These are phyloP conservation scores for Teratosphaeria epicoccoides DNA, from an alignment of 2,329 filamentous ascomycete species.

Conservation along the genomic window DNA sequence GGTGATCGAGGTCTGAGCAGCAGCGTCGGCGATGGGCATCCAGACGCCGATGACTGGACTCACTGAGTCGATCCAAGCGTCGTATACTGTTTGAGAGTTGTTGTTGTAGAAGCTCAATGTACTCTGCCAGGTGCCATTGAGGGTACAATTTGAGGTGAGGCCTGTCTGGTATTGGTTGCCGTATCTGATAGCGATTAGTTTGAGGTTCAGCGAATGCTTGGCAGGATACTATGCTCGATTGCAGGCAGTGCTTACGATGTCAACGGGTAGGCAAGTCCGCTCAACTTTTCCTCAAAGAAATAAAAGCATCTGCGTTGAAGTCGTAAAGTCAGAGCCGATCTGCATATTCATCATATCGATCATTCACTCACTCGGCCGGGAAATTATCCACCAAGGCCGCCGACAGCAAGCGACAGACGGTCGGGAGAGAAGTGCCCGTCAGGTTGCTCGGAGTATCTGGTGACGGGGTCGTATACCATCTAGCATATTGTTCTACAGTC, in stretches of 20 bases:
- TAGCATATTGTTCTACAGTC: not conserved
- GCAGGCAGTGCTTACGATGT: too few species aligned
- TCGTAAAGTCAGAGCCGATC: too few species aligned
- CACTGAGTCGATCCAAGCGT: not conserved
- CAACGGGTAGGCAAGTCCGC: not conserved
- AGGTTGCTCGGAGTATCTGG: not conserved
- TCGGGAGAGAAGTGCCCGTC: not conserved
- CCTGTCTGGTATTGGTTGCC: not conserved
- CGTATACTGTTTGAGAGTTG: not conserved
- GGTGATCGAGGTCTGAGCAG: not conserved
- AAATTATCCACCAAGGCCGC: not conserved
- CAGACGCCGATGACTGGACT: not conserved
- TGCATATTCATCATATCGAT: too few species aligned
- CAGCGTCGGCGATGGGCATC: not conserved
- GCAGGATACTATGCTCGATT: not conserved
- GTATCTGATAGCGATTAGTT: not conserved
- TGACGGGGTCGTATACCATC: not conserved
- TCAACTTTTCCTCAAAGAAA: not conserved
- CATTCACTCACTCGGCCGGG: not conserved
- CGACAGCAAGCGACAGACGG: not conserved
- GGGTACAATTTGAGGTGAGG: not conserved
- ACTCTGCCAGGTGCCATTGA: not conserved
- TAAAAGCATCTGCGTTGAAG: too few species aligned
- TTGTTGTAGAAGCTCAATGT: not conserved
- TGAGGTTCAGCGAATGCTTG: not conserved